A percentile compares a stretch with the other conserved stretches of the same genome.
phyloP scores from a whole-genome alignment of 495 filamentous ascomycete species.

The Penicillium macrosclerotiorum region DNA sequence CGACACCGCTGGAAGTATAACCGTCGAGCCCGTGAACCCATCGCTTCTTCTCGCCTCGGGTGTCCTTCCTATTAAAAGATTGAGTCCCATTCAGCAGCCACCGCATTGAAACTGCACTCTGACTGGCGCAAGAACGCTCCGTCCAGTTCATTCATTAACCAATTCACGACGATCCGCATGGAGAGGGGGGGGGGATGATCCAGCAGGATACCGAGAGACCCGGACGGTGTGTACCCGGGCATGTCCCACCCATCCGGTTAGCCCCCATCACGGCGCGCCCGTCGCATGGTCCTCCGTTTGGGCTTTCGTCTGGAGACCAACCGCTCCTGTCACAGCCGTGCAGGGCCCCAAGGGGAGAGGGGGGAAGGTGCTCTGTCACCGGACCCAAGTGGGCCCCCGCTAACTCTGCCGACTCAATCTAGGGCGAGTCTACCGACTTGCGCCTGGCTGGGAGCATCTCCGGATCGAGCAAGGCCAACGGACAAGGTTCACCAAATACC shows the following conservation, averaged over 20 bases:
- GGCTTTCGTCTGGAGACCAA: no score
- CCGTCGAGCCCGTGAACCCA: no score
- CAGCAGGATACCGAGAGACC: no score
- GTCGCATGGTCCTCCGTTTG: no score
- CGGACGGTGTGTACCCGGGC: no score
- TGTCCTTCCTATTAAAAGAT: no score
- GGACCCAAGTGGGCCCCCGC: constrained; percentile 16
- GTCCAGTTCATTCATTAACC: neutral
- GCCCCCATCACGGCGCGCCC: no score
- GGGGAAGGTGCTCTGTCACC: constrained; percentile 6
- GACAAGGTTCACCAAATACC: constrained; percentile 24
- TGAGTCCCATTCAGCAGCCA: no score
- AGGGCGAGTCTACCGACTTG: constrained; percentile 9
- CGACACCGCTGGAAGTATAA: no score
- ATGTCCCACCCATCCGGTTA: no score
- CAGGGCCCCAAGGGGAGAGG: no score
- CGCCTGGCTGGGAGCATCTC: neutral
- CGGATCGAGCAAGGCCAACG: constrained; percentile 7
- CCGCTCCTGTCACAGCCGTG: constrained; percentile 4
- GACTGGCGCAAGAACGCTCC: neutral
- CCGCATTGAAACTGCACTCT: neutral
- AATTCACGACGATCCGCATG: neutral
- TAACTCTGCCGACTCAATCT: constrained; percentile 19
- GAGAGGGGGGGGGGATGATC: constrained; percentile 9
- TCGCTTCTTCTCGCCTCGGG: no score